A percentile compares a stretch with the other conserved stretches of the same genome.
phyloP scores from a whole-genome alignment of 805 yeast genomes.

The Candida ipomoeae region DNA sequence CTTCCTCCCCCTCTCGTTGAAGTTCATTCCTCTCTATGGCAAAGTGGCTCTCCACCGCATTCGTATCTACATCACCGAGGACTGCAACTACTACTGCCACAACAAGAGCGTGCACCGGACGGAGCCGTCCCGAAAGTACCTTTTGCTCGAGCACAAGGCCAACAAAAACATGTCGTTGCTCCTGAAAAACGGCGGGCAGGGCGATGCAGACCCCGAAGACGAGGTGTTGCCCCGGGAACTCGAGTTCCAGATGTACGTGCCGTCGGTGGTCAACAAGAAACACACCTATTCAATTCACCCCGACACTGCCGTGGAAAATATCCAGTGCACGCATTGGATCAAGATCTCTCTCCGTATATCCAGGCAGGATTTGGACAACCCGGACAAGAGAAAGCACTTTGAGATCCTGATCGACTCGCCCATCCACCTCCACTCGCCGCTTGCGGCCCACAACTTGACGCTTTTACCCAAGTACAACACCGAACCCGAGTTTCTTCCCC shows the following conservation, averaged over 20 bases:
- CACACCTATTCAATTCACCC: constrained; percentile 60
- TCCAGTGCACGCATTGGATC: constrained; percentile 93
- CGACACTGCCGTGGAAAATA: constrained; percentile 73
- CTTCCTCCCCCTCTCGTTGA: constrained; percentile 76
- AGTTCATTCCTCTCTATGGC: constrained; percentile 74
- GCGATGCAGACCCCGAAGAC: constrained; percentile 35
- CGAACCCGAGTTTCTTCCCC: constrained; percentile 22
- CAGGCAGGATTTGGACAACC: constrained; percentile 49
- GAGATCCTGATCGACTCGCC: constrained; percentile 96
- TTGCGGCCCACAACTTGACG: constrained; percentile 79
- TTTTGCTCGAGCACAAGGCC: constrained; percentile 79
- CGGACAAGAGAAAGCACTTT: constrained; percentile 75
- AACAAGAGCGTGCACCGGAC: constrained; percentile 85
- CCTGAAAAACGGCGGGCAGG: constrained; percentile 35
- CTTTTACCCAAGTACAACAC: constrained; percentile 66
- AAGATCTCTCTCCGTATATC: constrained; percentile 82
- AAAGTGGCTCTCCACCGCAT: constrained; percentile 84
- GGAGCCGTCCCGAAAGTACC: constrained; percentile 81
- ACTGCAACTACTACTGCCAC: constrained; percentile 83
- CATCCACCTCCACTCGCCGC: constrained; percentile 69
- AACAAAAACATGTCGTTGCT: constrained; percentile 45
- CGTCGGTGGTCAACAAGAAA: constrained; percentile 56
- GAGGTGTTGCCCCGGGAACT: constrained; percentile 73
- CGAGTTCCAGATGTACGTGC: constrained; percentile 83
- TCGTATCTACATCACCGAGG: constrained; percentile 81